Evolutionary conservation across 192 early-diverging fungal genomes (phyloP), one percentile per base, ranked within the genome.

Genomic region (Podila epicladia): DNA sequence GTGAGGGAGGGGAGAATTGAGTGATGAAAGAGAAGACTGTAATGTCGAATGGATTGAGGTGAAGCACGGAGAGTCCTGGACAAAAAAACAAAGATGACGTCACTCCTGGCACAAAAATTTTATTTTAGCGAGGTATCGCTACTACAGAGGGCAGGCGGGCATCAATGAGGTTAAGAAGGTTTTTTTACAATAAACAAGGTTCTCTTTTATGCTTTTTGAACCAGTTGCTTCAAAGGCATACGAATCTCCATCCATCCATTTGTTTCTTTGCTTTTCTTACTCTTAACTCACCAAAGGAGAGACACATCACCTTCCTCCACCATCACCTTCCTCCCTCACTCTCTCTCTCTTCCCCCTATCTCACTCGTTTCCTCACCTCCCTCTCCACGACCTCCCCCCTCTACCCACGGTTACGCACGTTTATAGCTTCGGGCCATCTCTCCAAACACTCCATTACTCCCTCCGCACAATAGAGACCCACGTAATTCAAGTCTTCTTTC

Each of bases 1-100:
- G 64, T 70, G 65, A 49, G 63, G 51, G 51, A 26, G 60, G 26
- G 61, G 61, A 53, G 58, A 57, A 49, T 76, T n/a, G 24, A 55
- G 53, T 55, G 53, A 55, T 55, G 29, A 51, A 26, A 45, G 7
- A 24, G 32, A 59, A 19, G 17, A 9, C 9, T 20, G 41, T 33
- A 60, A 61, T 37, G 17, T 19, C 22, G 33, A 26, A 28, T 65
- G 22, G 28, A 58, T 37, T 35, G 49, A 24, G 32, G 33, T 5
- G n/a, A n/a, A n/a, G n/a, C n/a, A n/a, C n/a, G n/a, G n/a, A n/a
- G n/a, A n/a, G n/a, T n/a, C n/a, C n/a, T n/a, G 33, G 29, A 29
- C 29, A 3, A n/a, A 55, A 9, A 28, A 71, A 5, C 28, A 59
- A 71, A 53, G 22, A 4, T 53, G 51, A 53, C 51, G 51, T 53